These are phyloP conservation scores for Yarrowia galli DNA, from an alignment of 1,139 yeast genomes.

Conservation along the genomic window DNA sequence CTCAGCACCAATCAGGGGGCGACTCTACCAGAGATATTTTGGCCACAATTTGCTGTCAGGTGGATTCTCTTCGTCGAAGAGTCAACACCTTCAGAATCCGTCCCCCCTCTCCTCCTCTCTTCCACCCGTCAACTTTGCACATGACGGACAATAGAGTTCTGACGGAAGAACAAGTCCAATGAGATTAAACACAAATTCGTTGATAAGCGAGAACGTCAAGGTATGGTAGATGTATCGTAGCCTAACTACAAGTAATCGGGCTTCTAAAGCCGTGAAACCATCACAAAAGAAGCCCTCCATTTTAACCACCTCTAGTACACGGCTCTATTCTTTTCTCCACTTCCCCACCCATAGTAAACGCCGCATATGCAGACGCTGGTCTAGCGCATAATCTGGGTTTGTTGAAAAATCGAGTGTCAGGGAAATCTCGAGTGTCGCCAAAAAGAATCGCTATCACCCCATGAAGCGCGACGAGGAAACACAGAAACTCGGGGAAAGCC, in stretches of 20 bases:
- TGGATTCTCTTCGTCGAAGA: too few species aligned
- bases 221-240: too few species aligned
- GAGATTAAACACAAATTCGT: constrained; percentile 1
- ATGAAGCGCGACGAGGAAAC: constrained; percentile 34
- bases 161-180: constrained; percentile 2
- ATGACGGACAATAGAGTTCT: not conserved
- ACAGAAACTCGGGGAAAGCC: constrained; percentile 2
- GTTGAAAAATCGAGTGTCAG: not conserved
- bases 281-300: too few species aligned
- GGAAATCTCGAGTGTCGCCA: not conserved
- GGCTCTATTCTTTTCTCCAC: not conserved
- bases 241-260: too few species aligned
- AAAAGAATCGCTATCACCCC: not conserved
- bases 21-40: too few species aligned
- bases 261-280: too few species aligned
- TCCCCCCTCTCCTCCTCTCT: too few species aligned
- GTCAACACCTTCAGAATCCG: too few species aligned
- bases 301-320: not conserved
- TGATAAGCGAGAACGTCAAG: not conserved
- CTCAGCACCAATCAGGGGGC: too few species aligned
- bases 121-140: too few species aligned
- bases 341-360: not conserved
- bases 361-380: constrained; percentile 21
- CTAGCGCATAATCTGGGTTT: constrained; percentile 18
- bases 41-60: too few species aligned